These are phyloP conservation scores for Nigrospora osmanthi DNA, from an alignment of 2,329 filamentous ascomycete species.

Conservation along the genomic window DNA sequence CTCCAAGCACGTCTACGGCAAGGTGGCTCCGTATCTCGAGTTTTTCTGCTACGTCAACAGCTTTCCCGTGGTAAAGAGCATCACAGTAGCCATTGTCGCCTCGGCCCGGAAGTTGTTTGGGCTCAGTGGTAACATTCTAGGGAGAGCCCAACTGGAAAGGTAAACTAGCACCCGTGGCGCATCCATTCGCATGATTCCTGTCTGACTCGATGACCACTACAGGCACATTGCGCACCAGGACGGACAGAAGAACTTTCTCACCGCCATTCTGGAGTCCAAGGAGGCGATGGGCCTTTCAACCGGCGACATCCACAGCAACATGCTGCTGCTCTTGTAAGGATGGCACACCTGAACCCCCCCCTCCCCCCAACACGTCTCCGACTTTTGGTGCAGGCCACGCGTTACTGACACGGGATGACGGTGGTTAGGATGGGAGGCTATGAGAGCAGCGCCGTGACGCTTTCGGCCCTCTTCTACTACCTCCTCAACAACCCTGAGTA, in stretches of 20 bases:
- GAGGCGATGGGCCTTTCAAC: not conserved
- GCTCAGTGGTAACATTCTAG: not conserved
- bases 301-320: not conserved
- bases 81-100: not conserved
- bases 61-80: not conserved
- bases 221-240: not conserved
- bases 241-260: not conserved
- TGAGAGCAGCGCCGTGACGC: conserved; percentile 10
- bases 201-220: not conserved
- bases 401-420: not conserved
- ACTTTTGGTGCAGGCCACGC: no score
- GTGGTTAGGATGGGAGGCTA: not conserved
- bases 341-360: not conserved
- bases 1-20: not conserved
- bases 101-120: not conserved
- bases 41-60: not conserved
- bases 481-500: not conserved
- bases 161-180: not conserved
- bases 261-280: not conserved
- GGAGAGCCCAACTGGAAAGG: not conserved
- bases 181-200: no score
- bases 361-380: not conserved
- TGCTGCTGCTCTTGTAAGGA: not conserved
- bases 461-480: conserved; percentile 21
- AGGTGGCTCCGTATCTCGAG: not conserved